Base-by-base conservation (phyloP, 192 early-diverging fungal species). In the Funneliformis mosseae region DNA sequence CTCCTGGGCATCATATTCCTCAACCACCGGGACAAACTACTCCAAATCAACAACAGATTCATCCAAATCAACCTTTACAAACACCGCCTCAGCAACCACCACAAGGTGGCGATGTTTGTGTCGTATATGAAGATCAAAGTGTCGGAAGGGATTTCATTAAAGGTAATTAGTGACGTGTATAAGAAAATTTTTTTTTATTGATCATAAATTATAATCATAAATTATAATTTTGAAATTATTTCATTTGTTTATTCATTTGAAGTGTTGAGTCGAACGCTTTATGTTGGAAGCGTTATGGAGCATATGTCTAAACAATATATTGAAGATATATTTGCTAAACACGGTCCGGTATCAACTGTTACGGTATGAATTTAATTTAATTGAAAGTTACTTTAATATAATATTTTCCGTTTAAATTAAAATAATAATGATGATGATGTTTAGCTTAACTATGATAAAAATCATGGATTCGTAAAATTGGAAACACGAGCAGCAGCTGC, bases 381-480 rank as follows among this genome's bases (percentile, higher is more conserved):
- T n/a, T n/a, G n/a, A n/a, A n/a, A n/a, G n/a, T n/a, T n/a, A n/a
- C n/a, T n/a, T n/a, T n/a, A n/a, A n/a, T n/a, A n/a, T n/a, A n/a
- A n/a, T n/a, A n/a, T n/a, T n/a, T n/a, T n/a, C n/a, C n/a, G n/a
- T n/a, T n/a, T n/a, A n/a, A n/a, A n/a, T n/a, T n/a, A n/a, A n/a
- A n/a, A n/a, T n/a, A n/a, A n/a, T n/a, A n/a, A n/a, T n/a, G n/a
- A n/a, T n/a, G n/a, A n/a, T n/a, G n/a, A n/a, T n/a, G n/a, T n/a
- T n/a, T 41, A 79, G 78, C 48, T 87, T 23, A 87, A 87, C 59
- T 82, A 83, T 6, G 80, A 82, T 18, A 87, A 87, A 77, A 83
- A 82, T 68, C 84, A 87, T 72, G 85, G 83, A 12, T 87, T 87
- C 77, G 81, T 87, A 50, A 87, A 87, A 69, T 84, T 87, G 85